These are phyloP conservation scores for Batkoa obscura DNA, from an alignment of 371 early-diverging fungal genomes.

Conservation along the genomic window DNA sequence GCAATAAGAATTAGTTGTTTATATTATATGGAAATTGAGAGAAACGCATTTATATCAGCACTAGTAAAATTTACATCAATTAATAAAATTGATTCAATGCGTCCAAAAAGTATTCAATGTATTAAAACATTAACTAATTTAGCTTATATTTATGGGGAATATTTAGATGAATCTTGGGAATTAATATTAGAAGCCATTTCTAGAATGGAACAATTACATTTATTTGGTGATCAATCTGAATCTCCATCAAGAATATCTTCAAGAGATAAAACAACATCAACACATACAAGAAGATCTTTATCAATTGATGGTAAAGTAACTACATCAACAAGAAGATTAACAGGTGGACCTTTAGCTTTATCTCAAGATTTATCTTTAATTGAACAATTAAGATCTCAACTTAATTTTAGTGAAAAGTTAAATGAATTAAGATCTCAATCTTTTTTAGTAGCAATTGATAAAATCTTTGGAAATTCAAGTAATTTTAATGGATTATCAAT, in stretches of 20 bases:
- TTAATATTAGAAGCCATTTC: constrained; percentile 77
- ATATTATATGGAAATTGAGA: constrained; percentile 73
- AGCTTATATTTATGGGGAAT: constrained; percentile 58
- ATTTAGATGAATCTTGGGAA: constrained; percentile 71
- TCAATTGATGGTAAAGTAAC: background rate
- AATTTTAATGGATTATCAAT: constrained; percentile 38
- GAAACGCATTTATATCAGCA: constrained; percentile 77
- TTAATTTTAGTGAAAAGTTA: background rate
- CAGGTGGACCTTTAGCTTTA: constrained; percentile 1
- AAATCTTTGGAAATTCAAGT: constrained; percentile 48
- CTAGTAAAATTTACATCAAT: constrained; percentile 71
- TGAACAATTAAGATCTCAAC: background rate
- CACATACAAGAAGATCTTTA: background rate
- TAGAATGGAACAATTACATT: constrained; percentile 61
- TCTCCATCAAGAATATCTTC: background rate
- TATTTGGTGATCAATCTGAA: constrained; percentile 20
- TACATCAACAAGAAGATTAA: constrained; percentile 1
- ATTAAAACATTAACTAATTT: constrained; percentile 66
- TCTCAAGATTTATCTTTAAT: constrained; percentile 1
- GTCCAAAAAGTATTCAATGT: constrained; percentile 74
- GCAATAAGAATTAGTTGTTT: constrained; percentile 60
- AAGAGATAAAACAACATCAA: constrained; percentile 6
- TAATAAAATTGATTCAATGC: constrained; percentile 58
- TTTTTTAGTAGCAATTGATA: constrained; percentile 59
- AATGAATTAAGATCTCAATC: constrained; percentile 23